A percentile compares a stretch with the other conserved stretches of the same genome.
phyloP scores from a whole-genome alignment of 2,329 filamentous ascomycete species.

The Mariannaea elegans region DNA sequence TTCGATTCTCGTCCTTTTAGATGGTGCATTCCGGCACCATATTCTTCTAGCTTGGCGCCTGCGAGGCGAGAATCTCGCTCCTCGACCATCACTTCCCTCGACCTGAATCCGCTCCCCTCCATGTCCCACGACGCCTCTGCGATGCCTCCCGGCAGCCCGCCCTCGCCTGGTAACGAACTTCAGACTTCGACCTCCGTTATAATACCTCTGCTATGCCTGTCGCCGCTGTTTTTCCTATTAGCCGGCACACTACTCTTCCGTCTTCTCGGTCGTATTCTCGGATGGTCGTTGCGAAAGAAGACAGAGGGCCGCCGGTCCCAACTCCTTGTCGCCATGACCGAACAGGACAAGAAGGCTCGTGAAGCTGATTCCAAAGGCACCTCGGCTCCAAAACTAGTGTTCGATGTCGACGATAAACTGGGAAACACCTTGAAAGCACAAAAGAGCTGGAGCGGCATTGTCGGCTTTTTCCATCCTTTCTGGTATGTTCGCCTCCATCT shows the following conservation, averaged over 20 bases:
- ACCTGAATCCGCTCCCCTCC: neutral
- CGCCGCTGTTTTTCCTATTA: constrained; percentile 32
- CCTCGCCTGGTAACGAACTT: neutral
- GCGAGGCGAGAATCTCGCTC: neutral
- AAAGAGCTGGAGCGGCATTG: constrained; percentile 80
- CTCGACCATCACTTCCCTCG: constrained; percentile 4
- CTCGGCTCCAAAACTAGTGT: constrained; percentile 69
- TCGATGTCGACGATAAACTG: constrained; percentile 50
- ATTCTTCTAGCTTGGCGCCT: constrained; percentile 8
- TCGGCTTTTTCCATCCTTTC: constrained; percentile 98
- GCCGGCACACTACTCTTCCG: constrained; percentile 37
- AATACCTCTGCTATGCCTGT: constrained; percentile 21
- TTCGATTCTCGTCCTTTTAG: neutral
- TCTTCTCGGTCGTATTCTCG: constrained; percentile 56
- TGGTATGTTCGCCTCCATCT: constrained; percentile 66
- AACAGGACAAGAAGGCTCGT: constrained; percentile 53
- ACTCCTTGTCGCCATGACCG: constrained; percentile 62
- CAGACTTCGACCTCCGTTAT: constrained; percentile 12
- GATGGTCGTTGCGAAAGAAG: constrained; percentile 70
- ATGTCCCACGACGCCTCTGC: constrained; percentile 18
- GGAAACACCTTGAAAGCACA: constrained; percentile 45
- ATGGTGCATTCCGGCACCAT: constrained; percentile 6
- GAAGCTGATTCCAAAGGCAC: constrained; percentile 46
- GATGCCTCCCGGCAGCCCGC: constrained; percentile 12
- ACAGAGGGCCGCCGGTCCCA: constrained; percentile 69